These are phyloP conservation scores for Trifolium dubium DNA, from an alignment of 306 rosid species.

Conservation along the genomic window DNA sequence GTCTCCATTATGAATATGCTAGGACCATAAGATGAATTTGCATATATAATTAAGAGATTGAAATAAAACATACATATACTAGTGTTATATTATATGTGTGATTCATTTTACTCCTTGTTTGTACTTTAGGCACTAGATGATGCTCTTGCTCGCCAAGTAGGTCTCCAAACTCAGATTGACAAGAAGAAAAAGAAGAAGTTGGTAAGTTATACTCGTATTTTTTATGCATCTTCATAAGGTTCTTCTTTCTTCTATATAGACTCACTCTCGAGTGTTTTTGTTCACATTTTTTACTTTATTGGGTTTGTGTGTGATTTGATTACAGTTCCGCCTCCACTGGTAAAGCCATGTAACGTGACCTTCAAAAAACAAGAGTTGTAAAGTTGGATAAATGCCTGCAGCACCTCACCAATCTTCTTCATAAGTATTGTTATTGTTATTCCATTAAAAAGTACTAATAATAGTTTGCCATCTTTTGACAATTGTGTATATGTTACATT, in stretches of 20 bases:
- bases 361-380: conserved; percentile 27
- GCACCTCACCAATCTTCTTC: conserved; percentile 41
- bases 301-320: conserved; percentile 32
- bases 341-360: conserved; percentile 40
- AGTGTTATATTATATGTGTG: not conserved
- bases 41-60: too few relatives aligned
- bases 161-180: conserved; percentile 65
- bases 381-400: conserved; percentile 41
- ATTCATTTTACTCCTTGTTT: not conserved
- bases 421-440: not conserved
- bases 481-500: conserved; percentile 42
- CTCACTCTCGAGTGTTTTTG: not conserved
- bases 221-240: not conserved
- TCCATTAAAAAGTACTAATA: conserved; percentile 29
- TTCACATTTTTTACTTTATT: conserved; percentile 33
- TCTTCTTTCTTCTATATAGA: not conserved
- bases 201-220: conserved; percentile 49
- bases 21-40: too few relatives aligned
- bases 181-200: conserved; percentile 75
- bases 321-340: conserved; percentile 64
- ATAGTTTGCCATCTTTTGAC: conserved; percentile 40
- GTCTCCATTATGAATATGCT: too few relatives aligned
- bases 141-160: conserved; percentile 56
- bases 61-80: too few relatives aligned
- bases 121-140: conserved; percentile 72